Evolutionary conservation across 2,329 filamentous ascomycete genomes (phyloP).

Genomic region (Bipolaris sorokiniana): DNA sequence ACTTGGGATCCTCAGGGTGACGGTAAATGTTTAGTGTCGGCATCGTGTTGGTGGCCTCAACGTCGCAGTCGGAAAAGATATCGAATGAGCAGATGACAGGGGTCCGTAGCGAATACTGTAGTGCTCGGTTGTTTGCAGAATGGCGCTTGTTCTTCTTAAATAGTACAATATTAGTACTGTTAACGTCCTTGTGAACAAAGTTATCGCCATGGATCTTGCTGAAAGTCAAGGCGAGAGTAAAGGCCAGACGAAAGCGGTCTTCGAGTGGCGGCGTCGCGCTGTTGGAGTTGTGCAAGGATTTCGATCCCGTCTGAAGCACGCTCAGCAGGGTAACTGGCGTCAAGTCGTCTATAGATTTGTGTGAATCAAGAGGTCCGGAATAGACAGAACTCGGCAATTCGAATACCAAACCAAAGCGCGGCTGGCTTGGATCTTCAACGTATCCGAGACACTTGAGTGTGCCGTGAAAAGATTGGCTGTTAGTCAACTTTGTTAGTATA

Average conservation of each 20-base stretch:
- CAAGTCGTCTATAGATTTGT: constrained; percentile 48
- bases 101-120: constrained; percentile 64
- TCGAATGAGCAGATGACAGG: constrained; percentile 78
- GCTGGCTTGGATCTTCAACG: constrained; percentile 74
- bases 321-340: constrained; percentile 55
- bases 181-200: constrained; percentile 73
- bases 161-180: constrained; percentile 71
- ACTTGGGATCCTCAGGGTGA: constrained; percentile 64
- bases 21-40: constrained; percentile 64
- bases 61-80: constrained; percentile 66
- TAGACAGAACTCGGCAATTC: constrained; percentile 66
- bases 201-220: constrained; percentile 74
- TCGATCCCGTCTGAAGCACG: constrained; percentile 55
- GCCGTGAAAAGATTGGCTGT: constrained; percentile 44
- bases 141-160: constrained; percentile 57
- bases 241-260: constrained; percentile 75
- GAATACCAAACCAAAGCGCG: constrained; percentile 75
- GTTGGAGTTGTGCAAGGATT: constrained; percentile 50
- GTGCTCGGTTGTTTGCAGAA: constrained; percentile 50
- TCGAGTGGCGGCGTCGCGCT: constrained; percentile 64
- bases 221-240: constrained; percentile 73
- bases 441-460: constrained; percentile 69
- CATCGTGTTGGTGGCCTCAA: constrained; percentile 54
- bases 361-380: constrained; percentile 60
- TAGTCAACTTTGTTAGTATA: constrained; percentile 39